Evolutionary conservation across 164 flowering plant genomes (phyloP).

Genomic region (Annona cherimola): DNA sequence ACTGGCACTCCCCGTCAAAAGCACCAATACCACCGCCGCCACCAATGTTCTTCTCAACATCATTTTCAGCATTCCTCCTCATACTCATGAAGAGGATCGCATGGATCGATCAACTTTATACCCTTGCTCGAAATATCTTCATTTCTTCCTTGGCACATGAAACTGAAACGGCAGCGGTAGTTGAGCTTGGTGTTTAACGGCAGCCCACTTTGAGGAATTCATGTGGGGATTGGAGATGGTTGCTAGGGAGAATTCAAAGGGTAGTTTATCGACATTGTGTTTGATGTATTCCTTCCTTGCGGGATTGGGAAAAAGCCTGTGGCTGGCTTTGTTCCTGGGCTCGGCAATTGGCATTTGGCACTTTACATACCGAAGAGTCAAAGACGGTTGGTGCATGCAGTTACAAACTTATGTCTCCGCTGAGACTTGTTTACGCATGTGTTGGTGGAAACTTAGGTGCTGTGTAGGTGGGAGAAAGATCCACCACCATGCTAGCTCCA

Average conservation of each 20-base stretch:
- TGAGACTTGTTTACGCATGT: background rate
- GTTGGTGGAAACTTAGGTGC: background rate
- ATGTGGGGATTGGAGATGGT: background rate
- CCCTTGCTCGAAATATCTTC: no score
- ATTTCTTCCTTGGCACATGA: no score
- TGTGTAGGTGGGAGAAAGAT: background rate
- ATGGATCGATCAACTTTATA: constrained; percentile 15
- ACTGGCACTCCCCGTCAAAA: constrained; percentile 11
- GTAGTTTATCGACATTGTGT: constrained; percentile 38
- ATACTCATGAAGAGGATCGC: background rate
- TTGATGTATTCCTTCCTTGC: constrained; percentile 14
- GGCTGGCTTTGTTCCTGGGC: no score
- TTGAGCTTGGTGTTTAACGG: no score
- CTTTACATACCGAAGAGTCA: background rate
- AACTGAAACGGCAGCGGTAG: no score
- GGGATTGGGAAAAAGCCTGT: constrained; percentile 12
- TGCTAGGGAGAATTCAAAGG: constrained; percentile 14
- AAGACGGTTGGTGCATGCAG: background rate
- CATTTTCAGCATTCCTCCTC: background rate
- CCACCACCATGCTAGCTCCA: no score
- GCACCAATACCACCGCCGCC: constrained; percentile 14
- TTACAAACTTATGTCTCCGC: no score
- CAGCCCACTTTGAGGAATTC: no score
- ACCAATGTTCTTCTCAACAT: constrained; percentile 17
- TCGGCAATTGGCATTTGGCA: no score